Base-by-base conservation (phyloP, 1,284 basidiomycete species). In the Rhodotorula sp. region DNA sequence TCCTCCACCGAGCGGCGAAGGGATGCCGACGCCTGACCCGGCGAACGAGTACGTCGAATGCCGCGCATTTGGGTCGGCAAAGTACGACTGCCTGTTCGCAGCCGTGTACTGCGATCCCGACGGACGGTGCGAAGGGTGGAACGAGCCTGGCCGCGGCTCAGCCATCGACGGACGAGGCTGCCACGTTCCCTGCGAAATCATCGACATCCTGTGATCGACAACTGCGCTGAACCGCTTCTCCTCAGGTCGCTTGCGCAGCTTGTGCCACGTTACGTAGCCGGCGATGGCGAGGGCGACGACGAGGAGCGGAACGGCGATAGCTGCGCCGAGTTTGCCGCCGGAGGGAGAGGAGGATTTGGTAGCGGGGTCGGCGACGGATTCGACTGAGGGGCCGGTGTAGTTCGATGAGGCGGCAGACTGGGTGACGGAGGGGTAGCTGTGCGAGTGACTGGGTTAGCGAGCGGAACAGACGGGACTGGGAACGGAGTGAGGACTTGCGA, bases 171-270 rank as follows among this genome's bases (percentile, higher is more conserved):
- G 62, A 20, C 69, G 68, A 30, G 66, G 73, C 30, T 69, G 70
- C 70, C 70, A 73, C 0, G 73, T 75, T 2, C 73, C 73, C 44
- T 73, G 65, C 40, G 73, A 75, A 30, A 75, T 69, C 73, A 75
- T 75, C 22, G 73, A 75, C 73, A 75, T 71, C 30, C 73, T 69
- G 20, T 75, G 31, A 59, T 75, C 73, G 56, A 75, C 69, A 8
- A 71, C 73, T 9, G 70, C 70, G 47, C 63, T 66, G 66, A 69
- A 72, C 1, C 68, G 68, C 62, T 72, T 74, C 57, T 66, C 62
- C 44, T 69, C 62, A 9, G 69, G 69, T 11, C 53, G 34, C 59
- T 75, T 73, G 9, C 47, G 48, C 30, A 11, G 46, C 18, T 51
- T 50, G 62, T 73, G 62, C 71, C 71, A 73, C 3, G 51, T 51